Evolutionary conservation across 2,329 filamentous ascomycete species (phyloP).

Genomic region (Graphilbum fragrans): DNA sequence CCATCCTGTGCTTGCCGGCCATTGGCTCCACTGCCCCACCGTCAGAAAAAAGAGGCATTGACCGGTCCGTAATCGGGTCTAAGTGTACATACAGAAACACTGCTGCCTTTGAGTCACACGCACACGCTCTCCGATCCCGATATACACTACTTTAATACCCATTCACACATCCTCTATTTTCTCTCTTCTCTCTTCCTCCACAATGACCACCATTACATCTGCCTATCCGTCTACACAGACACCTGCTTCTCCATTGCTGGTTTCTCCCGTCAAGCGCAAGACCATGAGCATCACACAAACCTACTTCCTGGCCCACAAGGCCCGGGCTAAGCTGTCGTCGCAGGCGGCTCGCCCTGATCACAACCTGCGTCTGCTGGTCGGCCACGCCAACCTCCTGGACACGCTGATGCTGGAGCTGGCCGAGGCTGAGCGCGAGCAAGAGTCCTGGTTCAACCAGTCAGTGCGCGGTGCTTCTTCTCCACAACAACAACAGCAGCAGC

Average conservation of each 20-base stretch:
- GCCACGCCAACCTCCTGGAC: constrained; percentile 97
- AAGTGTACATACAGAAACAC: neutral
- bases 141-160: neutral
- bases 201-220: constrained; percentile 9
- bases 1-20: neutral
- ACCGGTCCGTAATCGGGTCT: constrained; percentile 5
- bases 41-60: neutral
- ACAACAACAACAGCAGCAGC: constrained; percentile 18
- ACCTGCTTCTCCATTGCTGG: constrained; percentile 11
- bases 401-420: constrained; percentile 81
- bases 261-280: constrained; percentile 47
- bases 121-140: neutral
- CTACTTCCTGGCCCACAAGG: constrained; percentile 96
- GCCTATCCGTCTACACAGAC: constrained; percentile 5
- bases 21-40: constrained; percentile 1
- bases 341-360: constrained; percentile 88
- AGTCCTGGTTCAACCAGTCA: constrained; percentile 95
- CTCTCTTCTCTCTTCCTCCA: constrained; percentile 2
- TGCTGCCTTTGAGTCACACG: constrained; percentile 7
- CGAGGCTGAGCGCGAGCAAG: constrained; percentile 89
- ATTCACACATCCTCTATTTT: constrained; percentile 3
- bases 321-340: constrained; percentile 85
- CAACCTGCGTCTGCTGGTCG: constrained; percentile 88
- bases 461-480: constrained; percentile 54
- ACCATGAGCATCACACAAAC: constrained; percentile 98